Evolutionary conservation across 768 basidiomycete species (phyloP).

Genomic region (Leccinum truebloodii): DNA sequence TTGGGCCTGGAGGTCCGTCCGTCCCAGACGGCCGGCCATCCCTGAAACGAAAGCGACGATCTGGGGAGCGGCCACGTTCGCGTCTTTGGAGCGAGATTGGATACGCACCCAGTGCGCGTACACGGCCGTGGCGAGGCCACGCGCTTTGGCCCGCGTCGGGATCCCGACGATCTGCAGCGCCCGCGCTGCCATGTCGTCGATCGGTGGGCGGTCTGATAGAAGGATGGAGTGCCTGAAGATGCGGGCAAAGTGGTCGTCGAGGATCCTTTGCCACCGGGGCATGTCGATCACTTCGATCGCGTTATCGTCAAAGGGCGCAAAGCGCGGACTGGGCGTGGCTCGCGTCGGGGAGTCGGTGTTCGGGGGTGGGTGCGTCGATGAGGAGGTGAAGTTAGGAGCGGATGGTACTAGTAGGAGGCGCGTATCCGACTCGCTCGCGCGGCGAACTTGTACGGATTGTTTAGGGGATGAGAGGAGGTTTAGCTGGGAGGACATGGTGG

Average conservation of each 20-base stretch:
- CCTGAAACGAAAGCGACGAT: slow-evolving; percentile 13
- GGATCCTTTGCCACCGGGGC: slow-evolving; percentile 15
- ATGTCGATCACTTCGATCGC: neutral
- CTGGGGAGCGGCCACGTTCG: slow-evolving; percentile 3
- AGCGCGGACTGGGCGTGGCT: neutral
- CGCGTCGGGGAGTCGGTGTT: neutral
- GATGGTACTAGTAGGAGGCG: neutral
- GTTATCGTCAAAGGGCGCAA: slow-evolving; percentile 15
- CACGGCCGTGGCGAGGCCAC: slow-evolving; percentile 9
- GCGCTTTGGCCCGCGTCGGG: slow-evolving; percentile 14
- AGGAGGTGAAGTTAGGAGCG: neutral
- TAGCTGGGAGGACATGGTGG: neutral
- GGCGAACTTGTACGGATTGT: neutral
- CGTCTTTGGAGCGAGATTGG: slow-evolving; percentile 14
- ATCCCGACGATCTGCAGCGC: slow-evolving; percentile 13
- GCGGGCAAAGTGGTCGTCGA: slow-evolving; percentile 16
- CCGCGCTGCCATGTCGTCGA: slow-evolving; percentile 11
- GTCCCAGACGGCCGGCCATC: slow-evolving; percentile 8
- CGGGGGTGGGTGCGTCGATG: neutral
- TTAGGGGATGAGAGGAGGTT: neutral
- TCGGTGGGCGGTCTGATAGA: neutral
- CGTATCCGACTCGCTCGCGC: neutral
- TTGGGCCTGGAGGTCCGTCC: slow-evolving; percentile 4
- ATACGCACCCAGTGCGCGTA: slow-evolving; percentile 19
- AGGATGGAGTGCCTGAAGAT: slow-evolving; percentile 15